Evolutionary conservation across 805 yeast genomes (phyloP).

Genomic region (Yarrowia sp.): DNA sequence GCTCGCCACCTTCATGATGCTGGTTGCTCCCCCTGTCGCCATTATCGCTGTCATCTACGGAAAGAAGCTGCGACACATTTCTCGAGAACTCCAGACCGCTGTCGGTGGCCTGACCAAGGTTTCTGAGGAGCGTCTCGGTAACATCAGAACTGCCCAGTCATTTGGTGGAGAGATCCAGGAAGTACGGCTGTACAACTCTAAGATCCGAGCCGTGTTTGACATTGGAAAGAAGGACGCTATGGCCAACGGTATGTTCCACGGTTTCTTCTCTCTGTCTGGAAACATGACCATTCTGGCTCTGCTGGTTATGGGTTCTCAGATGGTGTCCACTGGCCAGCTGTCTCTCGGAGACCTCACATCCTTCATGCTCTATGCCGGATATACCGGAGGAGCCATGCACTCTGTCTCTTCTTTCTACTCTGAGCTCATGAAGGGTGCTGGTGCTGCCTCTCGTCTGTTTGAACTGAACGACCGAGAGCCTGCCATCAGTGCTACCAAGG

Average conservation of each 20-base stretch:
- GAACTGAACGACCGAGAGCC: slow-evolving; percentile 81
- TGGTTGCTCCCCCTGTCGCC: slow-evolving; percentile 79
- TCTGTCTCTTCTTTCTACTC: slow-evolving; percentile 89
- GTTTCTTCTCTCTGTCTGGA: slow-evolving; percentile 80
- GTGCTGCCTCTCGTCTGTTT: slow-evolving; percentile 89
- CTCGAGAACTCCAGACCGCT: slow-evolving; percentile 75
- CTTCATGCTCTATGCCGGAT: slow-evolving; percentile 92
- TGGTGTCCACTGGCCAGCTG: slow-evolving; percentile 72
- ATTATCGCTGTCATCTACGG: slow-evolving; percentile 81
- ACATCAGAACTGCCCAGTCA: slow-evolving; percentile 81
- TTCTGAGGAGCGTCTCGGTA: slow-evolving; percentile 85
- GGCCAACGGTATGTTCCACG: slow-evolving; percentile 70
- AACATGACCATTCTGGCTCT: slow-evolving; percentile 75
- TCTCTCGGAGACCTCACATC: slow-evolving; percentile 87
- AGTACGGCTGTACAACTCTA: slow-evolving; percentile 67
- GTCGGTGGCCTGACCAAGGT: slow-evolving; percentile 84
- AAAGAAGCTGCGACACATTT: slow-evolving; percentile 64
- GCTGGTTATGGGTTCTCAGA: slow-evolving; percentile 72
- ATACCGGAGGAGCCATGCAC: slow-evolving; percentile 88
- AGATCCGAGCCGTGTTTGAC: slow-evolving; percentile 60
- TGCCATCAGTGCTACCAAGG: slow-evolving; percentile 61
- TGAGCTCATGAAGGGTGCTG: slow-evolving; percentile 95
- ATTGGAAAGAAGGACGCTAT: slow-evolving; percentile 78
- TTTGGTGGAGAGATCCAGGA: slow-evolving; percentile 83
- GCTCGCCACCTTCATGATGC: slow-evolving; percentile 73